Evolutionary conservation across 2,329 filamentous ascomycete species (phyloP), one percentile per base, ranked within the genome.

Genomic region (Aspergillus candidus): DNA sequence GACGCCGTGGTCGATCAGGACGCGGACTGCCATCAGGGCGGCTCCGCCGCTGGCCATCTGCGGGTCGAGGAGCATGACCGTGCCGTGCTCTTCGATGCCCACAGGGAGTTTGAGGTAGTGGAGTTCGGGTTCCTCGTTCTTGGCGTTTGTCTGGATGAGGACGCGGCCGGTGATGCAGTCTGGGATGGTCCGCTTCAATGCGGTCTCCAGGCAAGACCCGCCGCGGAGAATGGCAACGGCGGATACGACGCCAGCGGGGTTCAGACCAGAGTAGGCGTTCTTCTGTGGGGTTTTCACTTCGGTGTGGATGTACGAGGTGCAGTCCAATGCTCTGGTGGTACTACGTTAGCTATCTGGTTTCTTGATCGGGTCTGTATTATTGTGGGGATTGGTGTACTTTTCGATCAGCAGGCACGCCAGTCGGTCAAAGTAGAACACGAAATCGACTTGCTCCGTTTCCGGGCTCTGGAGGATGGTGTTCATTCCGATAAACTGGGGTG

Each of bases 371-470:
- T 11, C 3, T 10, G 6, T 4, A 2, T 10, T 27, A 6, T 3
- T 17, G 10, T 2, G 6, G 12, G 14, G 35, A 2, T 32, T 14
- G 12, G 47, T 51, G 41, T 69, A 76, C 60, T 70, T 77, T 66
- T 97, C 91, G 37, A 97, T 79, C 18, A 97, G 74, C 41, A 96
- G 73, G n/a, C 86, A 81, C 2, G 87, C 82, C 32, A 97, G 73
- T 32, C 93, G 80, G 67, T 98, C 89, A 65, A 97, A 96, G 68
- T 97, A 97, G 68, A 97, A 97, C 50, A 95, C 88, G 63, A 96
- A 97, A 56, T 97, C 90, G 61, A 95, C 91, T 34, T 87, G 78
- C 6, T 78, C 73, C 0, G 88, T 91, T 38, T 82, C 77, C 13
- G 86, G 84, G 56, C 93, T 79, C 60, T 94, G 84, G 33, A 98